A percentile compares a stretch with the other conserved stretches of the same genome.
phyloP scores from a whole-genome alignment of 1,284 basidiomycete genomes.

The Sporisorium reilianum region DNA sequence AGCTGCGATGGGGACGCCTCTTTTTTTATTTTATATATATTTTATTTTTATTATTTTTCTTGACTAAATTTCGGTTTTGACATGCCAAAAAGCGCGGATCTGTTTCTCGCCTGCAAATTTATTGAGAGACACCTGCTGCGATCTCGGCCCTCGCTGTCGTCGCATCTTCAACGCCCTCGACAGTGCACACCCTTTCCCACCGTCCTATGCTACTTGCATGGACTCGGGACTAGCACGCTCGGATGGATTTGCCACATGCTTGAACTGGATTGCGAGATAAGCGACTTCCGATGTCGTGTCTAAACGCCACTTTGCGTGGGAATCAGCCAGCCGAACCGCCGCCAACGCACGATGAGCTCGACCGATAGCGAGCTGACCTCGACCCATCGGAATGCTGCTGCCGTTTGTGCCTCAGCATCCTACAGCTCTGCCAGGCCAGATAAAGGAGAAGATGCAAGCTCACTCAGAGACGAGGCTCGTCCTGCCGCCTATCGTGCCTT shows the following conservation, averaged over 20 bases:
- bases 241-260: neutral
- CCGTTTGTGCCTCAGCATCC: neutral
- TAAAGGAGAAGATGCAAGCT: neutral
- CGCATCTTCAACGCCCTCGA: neutral
- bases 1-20: neutral
- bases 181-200: neutral
- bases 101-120: neutral
- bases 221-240: neutral
- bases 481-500: neutral
- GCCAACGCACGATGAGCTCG: neutral
- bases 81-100: slow-evolving; percentile 4
- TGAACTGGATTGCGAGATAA: neutral
- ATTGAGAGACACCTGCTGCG: neutral
- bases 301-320: neutral
- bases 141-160: slow-evolving; percentile 9
- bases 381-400: neutral
- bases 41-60: too few species aligned
- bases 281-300: neutral
- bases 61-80: neutral
- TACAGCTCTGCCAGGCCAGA: neutral
- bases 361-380: neutral
- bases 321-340: neutral
- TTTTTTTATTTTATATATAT: slow-evolving; percentile 1
- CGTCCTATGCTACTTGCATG: neutral
- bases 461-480: neutral